Percentiles rank a stretch among this genome's conserved stretches.
phyloP scores from a whole-genome alignment of 768 basidiomycete species.

The Cystobasidium ongulense region DNA sequence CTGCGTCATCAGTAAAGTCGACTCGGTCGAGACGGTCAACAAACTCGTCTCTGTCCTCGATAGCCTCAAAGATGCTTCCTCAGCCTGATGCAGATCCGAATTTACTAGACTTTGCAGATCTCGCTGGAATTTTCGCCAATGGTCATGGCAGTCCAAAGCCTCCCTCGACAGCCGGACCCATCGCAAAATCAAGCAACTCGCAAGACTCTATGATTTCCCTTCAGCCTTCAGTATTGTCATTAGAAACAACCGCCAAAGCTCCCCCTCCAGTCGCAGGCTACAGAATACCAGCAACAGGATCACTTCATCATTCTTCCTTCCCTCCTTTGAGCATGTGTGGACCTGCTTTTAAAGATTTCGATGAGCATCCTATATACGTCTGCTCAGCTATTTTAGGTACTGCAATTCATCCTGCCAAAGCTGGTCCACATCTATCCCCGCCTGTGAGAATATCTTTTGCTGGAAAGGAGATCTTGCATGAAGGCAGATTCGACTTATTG shows the following conservation, averaged over 20 bases:
- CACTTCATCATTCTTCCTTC: neutral
- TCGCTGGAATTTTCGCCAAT: neutral
- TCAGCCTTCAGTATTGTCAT: slow-evolving; percentile 20
- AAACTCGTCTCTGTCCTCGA: neutral
- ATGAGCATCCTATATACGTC: slow-evolving; percentile 21
- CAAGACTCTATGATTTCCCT: neutral
- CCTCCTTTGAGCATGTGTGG: slow-evolving; percentile 24
- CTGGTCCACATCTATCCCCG: slow-evolving; percentile 23
- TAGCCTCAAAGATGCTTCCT: neutral
- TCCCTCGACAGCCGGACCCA: neutral
- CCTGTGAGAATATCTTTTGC: slow-evolving; percentile 20
- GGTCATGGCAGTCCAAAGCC: neutral
- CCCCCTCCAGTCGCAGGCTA: slow-evolving; percentile 21
- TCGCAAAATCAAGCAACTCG: neutral
- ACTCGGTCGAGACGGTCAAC: neutral
- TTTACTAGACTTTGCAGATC: neutral
- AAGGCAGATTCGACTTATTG: slow-evolving; percentile 16
- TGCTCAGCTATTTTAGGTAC: slow-evolving; percentile 19
- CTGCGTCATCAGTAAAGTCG: slow-evolving; percentile 8
- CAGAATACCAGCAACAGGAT: slow-evolving; percentile 15
- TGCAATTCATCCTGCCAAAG: slow-evolving; percentile 24
- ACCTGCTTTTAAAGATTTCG: slow-evolving; percentile 16
- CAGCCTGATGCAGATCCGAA: neutral
- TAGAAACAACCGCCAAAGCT: neutral
- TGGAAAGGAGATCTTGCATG: slow-evolving; percentile 13